Percentiles rank a stretch among this genome's conserved stretches.
phyloP scores from a whole-genome alignment of 371 early-diverging fungal species.

The Apophysomyces trapeziformis region DNA sequence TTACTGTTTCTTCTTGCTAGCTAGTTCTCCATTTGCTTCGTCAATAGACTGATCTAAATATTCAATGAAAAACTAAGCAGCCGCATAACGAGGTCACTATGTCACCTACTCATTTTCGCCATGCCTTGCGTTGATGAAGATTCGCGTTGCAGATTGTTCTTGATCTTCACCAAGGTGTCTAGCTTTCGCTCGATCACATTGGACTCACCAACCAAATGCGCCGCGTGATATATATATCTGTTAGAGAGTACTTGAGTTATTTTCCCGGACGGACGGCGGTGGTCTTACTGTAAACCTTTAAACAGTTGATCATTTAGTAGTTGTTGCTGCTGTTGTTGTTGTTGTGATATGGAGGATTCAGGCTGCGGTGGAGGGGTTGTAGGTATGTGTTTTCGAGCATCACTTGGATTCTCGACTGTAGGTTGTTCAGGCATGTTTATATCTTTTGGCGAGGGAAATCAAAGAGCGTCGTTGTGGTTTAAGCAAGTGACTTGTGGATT shows the following conservation, averaged over 20 bases:
- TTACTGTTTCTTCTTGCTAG: background rate
- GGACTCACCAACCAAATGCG: slow-evolving; percentile 2
- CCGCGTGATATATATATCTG: background rate
- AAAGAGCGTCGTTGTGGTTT: no score
- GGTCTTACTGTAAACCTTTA: background rate
- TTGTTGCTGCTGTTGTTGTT: background rate
- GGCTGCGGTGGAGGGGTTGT: background rate
- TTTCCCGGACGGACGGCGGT: background rate
- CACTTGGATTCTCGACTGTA: background rate
- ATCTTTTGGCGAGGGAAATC: no score
- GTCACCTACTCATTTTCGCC: slow-evolving; percentile 3
- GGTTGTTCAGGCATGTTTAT: slow-evolving; percentile 1
- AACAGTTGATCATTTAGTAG: background rate
- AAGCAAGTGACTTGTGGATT: no score
- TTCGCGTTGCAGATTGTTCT: background rate
- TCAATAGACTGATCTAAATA: slow-evolving; percentile 1
- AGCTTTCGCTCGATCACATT: slow-evolving; percentile 6
- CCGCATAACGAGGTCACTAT: background rate
- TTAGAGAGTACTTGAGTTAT: background rate
- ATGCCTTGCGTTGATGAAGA: background rate
- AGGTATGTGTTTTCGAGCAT: background rate
- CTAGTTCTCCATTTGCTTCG: background rate
- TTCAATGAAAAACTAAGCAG: background rate
- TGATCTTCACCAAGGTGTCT: background rate
- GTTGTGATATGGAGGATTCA: background rate